Conservation (phyloP, 192 early-diverging fungal species). For the Backusella morwellensis region DNA sequence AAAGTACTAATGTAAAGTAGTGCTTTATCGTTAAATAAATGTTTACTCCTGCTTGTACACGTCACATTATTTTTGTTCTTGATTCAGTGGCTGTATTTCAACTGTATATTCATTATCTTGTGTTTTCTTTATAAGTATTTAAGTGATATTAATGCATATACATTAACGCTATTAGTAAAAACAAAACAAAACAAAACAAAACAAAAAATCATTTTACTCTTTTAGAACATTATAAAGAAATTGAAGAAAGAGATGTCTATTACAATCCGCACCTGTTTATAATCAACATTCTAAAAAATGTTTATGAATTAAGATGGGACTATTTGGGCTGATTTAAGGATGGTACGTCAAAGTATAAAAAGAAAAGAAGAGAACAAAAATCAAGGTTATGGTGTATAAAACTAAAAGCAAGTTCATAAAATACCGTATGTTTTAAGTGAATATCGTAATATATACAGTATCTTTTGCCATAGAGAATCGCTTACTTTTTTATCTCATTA, state of each 20-base stretch:
- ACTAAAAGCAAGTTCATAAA: neutral
- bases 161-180: neutral
- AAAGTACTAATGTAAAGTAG: neutral
- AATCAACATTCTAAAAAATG: neutral
- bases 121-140: neutral
- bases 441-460: neutral
- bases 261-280: neutral
- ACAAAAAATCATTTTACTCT: neutral
- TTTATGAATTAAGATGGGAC: neutral
- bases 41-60: neutral
- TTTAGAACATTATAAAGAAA: too few species aligned
- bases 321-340: neutral
- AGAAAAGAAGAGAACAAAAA: neutral
- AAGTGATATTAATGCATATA: neutral
- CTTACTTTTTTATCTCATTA: neutral
- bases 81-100: neutral
- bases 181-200: neutral
- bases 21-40: neutral
- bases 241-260: neutral
- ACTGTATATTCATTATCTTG: neutral
- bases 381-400: neutral
- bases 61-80: neutral
- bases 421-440: neutral
- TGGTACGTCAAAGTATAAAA: neutral
- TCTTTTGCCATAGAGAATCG: neutral